phyloP scores from a whole-genome alignment of 108 stramenopile species.

The Fistulifera pelliculosa region DNA sequence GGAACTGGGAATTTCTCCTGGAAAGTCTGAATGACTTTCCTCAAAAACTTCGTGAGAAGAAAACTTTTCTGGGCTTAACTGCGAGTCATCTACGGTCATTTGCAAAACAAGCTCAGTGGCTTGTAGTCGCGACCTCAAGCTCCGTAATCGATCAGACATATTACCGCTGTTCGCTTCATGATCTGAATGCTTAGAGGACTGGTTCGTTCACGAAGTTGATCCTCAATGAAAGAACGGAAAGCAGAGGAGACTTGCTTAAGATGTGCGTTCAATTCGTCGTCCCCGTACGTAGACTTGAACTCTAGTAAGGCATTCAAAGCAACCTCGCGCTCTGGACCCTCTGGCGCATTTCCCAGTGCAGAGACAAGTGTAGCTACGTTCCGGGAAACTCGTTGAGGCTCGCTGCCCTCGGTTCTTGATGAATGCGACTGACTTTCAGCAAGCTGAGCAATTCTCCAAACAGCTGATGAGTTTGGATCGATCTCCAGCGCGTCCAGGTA shows the following conservation, averaged over 20 bases:
- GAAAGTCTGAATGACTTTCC: not conserved
- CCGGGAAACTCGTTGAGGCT: not conserved
- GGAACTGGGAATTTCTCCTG: not conserved
- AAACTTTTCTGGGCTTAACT: not conserved
- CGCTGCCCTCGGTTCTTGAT: not conserved
- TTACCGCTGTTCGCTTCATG: not conserved
- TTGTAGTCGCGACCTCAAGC: slow-evolving; percentile 32
- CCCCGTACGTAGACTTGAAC: slow-evolving; percentile 36
- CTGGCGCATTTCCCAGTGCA: slow-evolving; percentile 41
- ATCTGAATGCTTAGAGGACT: not conserved
- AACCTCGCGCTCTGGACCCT: slow-evolving; percentile 37
- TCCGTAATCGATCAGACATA: slow-evolving; percentile 46
- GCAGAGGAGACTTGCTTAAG: slow-evolving; percentile 49
- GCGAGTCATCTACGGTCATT: not conserved
- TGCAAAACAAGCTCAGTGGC: slow-evolving; percentile 26
- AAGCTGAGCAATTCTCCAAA: slow-evolving; percentile 1
- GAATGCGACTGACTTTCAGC: not conserved
- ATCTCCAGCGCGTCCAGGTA: slow-evolving; percentile 27
- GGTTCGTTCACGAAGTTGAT: slow-evolving; percentile 22
- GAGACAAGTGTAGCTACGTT: slow-evolving; percentile 46
- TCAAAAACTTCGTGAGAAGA: not conserved
- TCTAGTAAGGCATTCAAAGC: slow-evolving; percentile 42
- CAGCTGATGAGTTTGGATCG: slow-evolving; percentile 16
- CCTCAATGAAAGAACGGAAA: slow-evolving; percentile 50
- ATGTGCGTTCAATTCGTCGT: slow-evolving; percentile 47